Evolutionary conservation across 768 basidiomycete genomes (phyloP), one percentile per base, ranked within the genome.

Genomic region (Ramaria sp.): DNA sequence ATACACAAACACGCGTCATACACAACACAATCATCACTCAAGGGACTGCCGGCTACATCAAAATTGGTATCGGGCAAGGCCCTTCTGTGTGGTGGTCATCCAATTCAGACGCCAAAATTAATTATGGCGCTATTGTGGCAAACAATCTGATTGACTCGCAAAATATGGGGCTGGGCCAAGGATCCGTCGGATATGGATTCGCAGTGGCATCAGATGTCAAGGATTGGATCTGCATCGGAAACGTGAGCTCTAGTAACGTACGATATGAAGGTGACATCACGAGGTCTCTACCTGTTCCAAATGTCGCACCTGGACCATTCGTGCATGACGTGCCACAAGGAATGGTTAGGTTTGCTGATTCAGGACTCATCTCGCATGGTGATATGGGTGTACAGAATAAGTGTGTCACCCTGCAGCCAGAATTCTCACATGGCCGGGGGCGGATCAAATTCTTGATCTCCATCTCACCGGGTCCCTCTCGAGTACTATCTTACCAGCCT

Each of bases 41-140:
- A 32, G 62, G 61, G 12, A 27, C 57, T 13, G 42, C 39, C 2
- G 57, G 55, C 5, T 58, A 58, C 25, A 48, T 63, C 53, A 60
- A 60, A 45, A 56, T 57, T 20, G 62, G 59, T 10, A 63, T 63
- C 18, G 62, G 59, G 7, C 62, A 63, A 56, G 62, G 62, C 20
- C 56, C 54, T 52, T 55, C 61, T 9, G 60, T 59, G 1, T 62
- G 61, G 61, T 56, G 61, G 37, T 48, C 41, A 12, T 39, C 42
- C 10, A 53, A 44, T 37, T 39, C 57, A 5, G 52, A 60, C 20
- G 39, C 49, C 16, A 55, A 60, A 32, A 18, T 63, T 28, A 57
- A 56, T 45, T 45, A 44, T 16, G 62, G 62, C 38, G 62, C 57
- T 12, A 55, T 58, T 12, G 62, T 63, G 45, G 55, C 39, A 43